Conservation (phyloP, 345 rosid genomes). For the Eucalyptus regnans region DNA sequence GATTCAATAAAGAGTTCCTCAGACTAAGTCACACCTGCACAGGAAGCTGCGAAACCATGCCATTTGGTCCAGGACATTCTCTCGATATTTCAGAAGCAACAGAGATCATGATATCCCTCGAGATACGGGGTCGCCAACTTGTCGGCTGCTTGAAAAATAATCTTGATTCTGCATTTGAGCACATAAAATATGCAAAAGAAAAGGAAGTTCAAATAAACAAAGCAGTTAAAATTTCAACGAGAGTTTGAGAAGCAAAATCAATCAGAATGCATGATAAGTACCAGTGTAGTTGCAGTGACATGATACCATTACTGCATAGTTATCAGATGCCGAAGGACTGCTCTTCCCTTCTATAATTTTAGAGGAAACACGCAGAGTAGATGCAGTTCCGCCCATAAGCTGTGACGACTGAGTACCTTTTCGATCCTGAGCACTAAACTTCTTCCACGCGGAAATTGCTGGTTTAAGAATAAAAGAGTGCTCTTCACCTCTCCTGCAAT, state of each 20-base stretch:
- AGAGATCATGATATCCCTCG: conserved; percentile 88
- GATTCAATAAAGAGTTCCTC: neutral
- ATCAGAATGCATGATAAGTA: neutral
- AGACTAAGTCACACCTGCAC: conserved; percentile 52
- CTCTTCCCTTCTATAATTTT: conserved; percentile 35
- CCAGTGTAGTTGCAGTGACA: conserved; percentile 91
- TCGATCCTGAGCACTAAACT: conserved; percentile 35
- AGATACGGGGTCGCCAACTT: conserved; percentile 69
- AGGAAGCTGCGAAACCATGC: conserved; percentile 67
- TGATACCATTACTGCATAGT: conserved; percentile 80
- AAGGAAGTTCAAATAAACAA: neutral
- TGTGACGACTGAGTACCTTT: conserved; percentile 18
- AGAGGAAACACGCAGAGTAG: conserved; percentile 34
- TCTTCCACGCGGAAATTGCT: conserved; percentile 44
- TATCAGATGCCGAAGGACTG: conserved; percentile 32
- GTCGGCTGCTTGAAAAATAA: conserved; percentile 85
- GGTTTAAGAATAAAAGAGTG: conserved; percentile 94
- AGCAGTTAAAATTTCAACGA: neutral
- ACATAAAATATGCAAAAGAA: neutral
- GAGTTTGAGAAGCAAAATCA: neutral
- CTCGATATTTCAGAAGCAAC: conserved; percentile 75
- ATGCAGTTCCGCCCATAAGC: neutral
- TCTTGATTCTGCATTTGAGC: conserved; percentile 52
- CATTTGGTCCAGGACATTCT: conserved; percentile 48
- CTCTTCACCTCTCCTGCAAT: conserved; percentile 92